Conservation (phyloP, 257 asterid genomes). For the Petrea volubilis region DNA sequence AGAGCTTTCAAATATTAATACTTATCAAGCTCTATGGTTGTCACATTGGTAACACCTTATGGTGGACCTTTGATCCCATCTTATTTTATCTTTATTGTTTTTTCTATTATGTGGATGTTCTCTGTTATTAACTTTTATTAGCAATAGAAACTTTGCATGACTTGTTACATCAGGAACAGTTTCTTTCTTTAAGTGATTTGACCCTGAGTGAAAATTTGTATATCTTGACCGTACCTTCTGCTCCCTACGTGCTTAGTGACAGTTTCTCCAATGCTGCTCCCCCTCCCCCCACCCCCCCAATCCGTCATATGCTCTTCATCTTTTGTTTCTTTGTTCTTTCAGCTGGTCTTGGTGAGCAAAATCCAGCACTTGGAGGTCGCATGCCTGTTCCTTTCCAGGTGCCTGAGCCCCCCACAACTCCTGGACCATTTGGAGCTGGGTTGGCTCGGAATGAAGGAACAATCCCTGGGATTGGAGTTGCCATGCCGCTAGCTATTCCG, state of each 20-base stretch:
- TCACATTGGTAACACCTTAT: constrained; percentile 17
- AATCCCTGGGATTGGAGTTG: constrained; percentile 96
- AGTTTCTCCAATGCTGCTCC: neutral
- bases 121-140: neutral
- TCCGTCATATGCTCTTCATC: neutral
- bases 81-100: neutral
- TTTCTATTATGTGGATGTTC: neutral
- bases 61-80: constrained; percentile 13
- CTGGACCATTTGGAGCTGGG: constrained; percentile 86
- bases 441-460: constrained; percentile 90
- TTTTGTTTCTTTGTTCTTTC: constrained; percentile 6
- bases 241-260: neutral
- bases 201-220: neutral
- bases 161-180: neutral
- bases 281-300: no score
- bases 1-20: neutral
- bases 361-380: constrained; percentile 51
- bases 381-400: constrained; percentile 61
- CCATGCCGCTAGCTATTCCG: constrained; percentile 82
- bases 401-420: constrained; percentile 67
- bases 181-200: neutral
- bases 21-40: neutral
- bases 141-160: neutral
- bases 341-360: constrained; percentile 81
- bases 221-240: neutral